Evolutionary conservation across 257 asterid genomes (phyloP).

Genomic region (Cinchona pubescens): DNA sequence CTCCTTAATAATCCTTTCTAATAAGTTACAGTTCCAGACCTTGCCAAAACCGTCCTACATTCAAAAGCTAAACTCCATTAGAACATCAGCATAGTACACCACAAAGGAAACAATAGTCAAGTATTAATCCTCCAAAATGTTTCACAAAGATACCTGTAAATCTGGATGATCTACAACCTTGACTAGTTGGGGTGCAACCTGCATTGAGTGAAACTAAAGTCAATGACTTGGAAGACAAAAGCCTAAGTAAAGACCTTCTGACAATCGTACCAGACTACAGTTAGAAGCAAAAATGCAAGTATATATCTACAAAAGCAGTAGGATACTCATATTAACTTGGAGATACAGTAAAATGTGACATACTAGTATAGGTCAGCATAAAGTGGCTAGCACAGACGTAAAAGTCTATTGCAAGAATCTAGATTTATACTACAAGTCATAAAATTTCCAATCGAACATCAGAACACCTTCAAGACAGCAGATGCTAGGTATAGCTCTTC

Average conservation of each 20-base stretch:
- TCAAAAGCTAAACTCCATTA: constrained; percentile 2
- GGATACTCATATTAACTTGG: neutral
- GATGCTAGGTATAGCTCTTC: constrained; percentile 80
- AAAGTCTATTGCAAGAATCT: neutral
- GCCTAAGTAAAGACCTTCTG: constrained; percentile 3
- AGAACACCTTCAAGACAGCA: constrained; percentile 62
- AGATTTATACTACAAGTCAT: neutral
- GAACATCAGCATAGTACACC: neutral
- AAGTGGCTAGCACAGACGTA: neutral
- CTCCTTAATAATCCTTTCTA: constrained; percentile 53
- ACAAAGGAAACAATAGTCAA: neutral
- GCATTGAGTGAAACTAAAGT: constrained; percentile 23
- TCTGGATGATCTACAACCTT: constrained; percentile 78
- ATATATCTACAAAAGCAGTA: neutral
- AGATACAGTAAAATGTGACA: neutral
- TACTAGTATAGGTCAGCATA: neutral
- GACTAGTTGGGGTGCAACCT: constrained; percentile 74
- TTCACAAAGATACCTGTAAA: constrained; percentile 56
- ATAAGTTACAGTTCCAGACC: constrained; percentile 50
- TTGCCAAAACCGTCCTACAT: constrained; percentile 86
- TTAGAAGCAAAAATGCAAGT: neutral
- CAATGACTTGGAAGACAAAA: constrained; percentile 17
- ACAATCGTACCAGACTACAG: neutral
- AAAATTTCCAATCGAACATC: neutral
- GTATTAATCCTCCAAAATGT: constrained; percentile 13